These are phyloP conservation scores for Metschnikowia gelsemii DNA, from an alignment of 805 yeast species.

Conservation along the genomic window DNA sequence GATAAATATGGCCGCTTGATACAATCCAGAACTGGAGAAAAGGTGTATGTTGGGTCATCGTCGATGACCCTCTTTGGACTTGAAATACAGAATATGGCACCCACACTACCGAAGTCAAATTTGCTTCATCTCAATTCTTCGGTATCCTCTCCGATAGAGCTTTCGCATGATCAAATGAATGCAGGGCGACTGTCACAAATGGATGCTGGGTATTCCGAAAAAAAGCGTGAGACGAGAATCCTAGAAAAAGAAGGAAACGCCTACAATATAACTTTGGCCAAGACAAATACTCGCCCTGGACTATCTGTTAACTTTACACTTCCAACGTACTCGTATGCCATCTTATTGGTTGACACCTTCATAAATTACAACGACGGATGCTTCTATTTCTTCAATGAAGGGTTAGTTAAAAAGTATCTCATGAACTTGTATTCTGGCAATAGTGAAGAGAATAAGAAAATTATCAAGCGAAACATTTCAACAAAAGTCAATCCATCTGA, in stretches of 20 bases:
- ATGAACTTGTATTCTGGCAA: constrained; percentile 60
- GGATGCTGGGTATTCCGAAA: constrained; percentile 13
- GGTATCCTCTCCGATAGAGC: constrained; percentile 16
- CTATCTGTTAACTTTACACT: constrained; percentile 67
- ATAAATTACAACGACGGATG: constrained; percentile 81
- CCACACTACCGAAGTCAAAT: constrained; percentile 26
- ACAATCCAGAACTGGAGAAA: constrained; percentile 73
- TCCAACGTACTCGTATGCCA: constrained; percentile 76
- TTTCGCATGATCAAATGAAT: constrained; percentile 15
- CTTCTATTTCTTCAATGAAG: constrained; percentile 81
- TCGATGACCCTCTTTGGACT: constrained; percentile 81
- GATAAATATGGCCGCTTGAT: constrained; percentile 71
- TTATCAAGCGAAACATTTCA: constrained; percentile 35
- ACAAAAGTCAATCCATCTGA: constrained; percentile 26
- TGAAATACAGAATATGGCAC: constrained; percentile 68
- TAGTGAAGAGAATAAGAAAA: constrained; percentile 37
- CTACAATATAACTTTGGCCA: constrained; percentile 65
- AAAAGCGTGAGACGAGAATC: constrained; percentile 52
- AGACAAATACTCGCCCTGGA: constrained; percentile 66
- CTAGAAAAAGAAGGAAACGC: constrained; percentile 77
- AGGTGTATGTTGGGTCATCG: constrained; percentile 75
- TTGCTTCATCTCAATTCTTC: constrained; percentile 20
- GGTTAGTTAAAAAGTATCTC: constrained; percentile 65
- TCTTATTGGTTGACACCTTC: constrained; percentile 71
- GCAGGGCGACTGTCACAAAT: constrained; percentile 10